Percentiles rank a stretch among this genome's conserved stretches.
These are phyloP conservation scores for Kwoniella newhampshirensis DNA, from an alignment of 768 basidiomycete species.

Conservation along the genomic window DNA sequence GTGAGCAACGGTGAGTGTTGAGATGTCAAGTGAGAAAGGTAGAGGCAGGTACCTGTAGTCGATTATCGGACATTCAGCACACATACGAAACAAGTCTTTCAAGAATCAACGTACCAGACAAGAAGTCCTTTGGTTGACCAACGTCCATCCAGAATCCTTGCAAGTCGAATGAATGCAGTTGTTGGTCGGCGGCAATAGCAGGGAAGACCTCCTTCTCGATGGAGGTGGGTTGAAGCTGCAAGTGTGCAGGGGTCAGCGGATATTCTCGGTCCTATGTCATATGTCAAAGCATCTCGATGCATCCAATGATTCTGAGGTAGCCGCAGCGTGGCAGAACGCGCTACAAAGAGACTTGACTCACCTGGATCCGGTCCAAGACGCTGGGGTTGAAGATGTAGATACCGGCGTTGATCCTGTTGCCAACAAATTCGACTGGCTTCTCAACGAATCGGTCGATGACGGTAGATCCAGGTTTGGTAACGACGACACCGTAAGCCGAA, in stretches of 20 bases:
- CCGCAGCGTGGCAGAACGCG: too few species aligned
- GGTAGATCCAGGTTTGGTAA: slow-evolving; percentile 55
- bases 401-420: slow-evolving; percentile 59
- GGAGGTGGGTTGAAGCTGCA: slow-evolving; percentile 57
- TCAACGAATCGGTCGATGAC: slow-evolving; percentile 59
- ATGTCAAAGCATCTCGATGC: too few species aligned
- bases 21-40: slow-evolving; percentile 56
- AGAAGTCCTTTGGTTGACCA: slow-evolving; percentile 57
- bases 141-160: slow-evolving; percentile 59
- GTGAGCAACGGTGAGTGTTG: slow-evolving; percentile 52
- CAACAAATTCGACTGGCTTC: slow-evolving; percentile 58
- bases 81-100: not conserved
- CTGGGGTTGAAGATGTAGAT: slow-evolving; percentile 60
- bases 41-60: slow-evolving; percentile 56
- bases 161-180: slow-evolving; percentile 58
- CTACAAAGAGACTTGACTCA: slow-evolving; percentile 25
- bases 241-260: not conserved
- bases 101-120: slow-evolving; percentile 33
- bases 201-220: slow-evolving; percentile 60
- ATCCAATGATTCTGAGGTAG: too few species aligned
- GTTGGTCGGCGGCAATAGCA: slow-evolving; percentile 54
- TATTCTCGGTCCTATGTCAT: not conserved
- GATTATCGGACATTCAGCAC: slow-evolving; percentile 23
- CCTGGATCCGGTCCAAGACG: slow-evolving; percentile 57
- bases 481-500: slow-evolving; percentile 58